Base-by-base conservation (phyloP, 2,329 filamentous ascomycete species). In the Cladosporium phlei region DNA sequence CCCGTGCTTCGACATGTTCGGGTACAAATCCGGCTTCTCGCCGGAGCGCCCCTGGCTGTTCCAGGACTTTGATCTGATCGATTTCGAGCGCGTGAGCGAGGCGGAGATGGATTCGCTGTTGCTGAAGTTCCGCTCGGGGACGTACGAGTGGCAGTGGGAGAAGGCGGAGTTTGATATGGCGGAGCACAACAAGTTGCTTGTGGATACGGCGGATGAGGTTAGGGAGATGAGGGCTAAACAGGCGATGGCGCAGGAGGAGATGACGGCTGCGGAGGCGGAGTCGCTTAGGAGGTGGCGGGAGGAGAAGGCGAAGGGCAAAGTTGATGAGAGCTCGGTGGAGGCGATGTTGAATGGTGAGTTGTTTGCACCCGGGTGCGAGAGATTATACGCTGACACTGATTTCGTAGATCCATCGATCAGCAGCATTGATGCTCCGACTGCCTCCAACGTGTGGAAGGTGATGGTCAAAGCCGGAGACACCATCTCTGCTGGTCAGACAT, bases 61-160 rank as follows among this genome's bases (percentile, higher is more conserved):
- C 53, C 66, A 73, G 38, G 73, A 79, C 51, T 78, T 80, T 50
- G 78, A 81, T 52, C 68, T 78, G 33, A 65, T 80, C 16, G 74
- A 70, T 0, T 80, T 75, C 58, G 75, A 78, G 52, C 68, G 72
- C 46, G 76, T 80, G 11, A 68, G 55, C 25, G 73, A 79, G 51
- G 62, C 66, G 10, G 74, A 79, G 51, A 72, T 78, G 27, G 73
- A 78, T 46, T 53, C 60, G 8, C 52, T 75, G 38, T 63, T 79
- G 20, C 67, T 67, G 1, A 59, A 69, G 1, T 80, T 77, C 57
- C 63, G 69, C 19, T 69, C 69, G 12, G 77, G 77, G 0, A 60
- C 67, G 34, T 80, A 78, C 49, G 60, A 72, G 38, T 80, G 75
- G 56, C 62, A 76, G 46, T 74, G 67, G 56, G 69, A 77, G 43